Evolutionary conservation across 2,329 filamentous ascomycete genomes (phyloP), one percentile per base, ranked within the genome.

Genomic region (Colletotrichum eleusines): DNA sequence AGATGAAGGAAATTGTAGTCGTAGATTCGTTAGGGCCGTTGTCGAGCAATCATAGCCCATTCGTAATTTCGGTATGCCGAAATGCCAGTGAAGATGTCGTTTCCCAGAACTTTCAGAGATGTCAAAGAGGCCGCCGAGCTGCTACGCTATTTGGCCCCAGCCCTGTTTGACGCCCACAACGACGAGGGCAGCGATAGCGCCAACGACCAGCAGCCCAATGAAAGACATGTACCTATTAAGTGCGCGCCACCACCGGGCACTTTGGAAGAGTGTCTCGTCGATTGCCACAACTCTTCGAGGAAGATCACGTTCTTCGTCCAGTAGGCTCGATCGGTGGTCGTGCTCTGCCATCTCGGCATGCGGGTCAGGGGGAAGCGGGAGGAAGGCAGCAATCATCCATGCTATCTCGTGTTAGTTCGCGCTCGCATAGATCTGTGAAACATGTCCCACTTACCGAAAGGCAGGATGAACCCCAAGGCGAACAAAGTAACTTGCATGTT

Each of bases 401-500:
- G 91, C 92, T 91, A 74, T 59, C 54, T 72, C 64, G 12, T 26
- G 14, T 57, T 31, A 66, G 48, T 26, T 61, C 14, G 50, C 59
- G 72, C 77, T 72, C 74, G 72, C 50, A 64, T 6, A 62, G 20
- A 46, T 5, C 23, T 38, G 42, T 80, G n/a, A 3, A 35, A 6
- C 33, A 46, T 31, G 28, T 16, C 33, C 18, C 26, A 33, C 89
- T 80, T 82, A 92, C 90, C 85, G 72, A 94, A 86, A 7, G 93
- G 94, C 76, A 94, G 89, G 57, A 95, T 82, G 76, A 97, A 97
- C 31, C 94, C 94, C 57, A 91, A 51, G 66, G 90, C 89, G 80
- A 97, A 97, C 59, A 93, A 83, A 63, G 92, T 83, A 38, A 95
- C 87, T 79, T 97, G 94, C 57, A 90, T 82, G 76, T 95, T 95